phyloP scores from a whole-genome alignment of 805 yeast species.

The Teunomyces pallodes region DNA sequence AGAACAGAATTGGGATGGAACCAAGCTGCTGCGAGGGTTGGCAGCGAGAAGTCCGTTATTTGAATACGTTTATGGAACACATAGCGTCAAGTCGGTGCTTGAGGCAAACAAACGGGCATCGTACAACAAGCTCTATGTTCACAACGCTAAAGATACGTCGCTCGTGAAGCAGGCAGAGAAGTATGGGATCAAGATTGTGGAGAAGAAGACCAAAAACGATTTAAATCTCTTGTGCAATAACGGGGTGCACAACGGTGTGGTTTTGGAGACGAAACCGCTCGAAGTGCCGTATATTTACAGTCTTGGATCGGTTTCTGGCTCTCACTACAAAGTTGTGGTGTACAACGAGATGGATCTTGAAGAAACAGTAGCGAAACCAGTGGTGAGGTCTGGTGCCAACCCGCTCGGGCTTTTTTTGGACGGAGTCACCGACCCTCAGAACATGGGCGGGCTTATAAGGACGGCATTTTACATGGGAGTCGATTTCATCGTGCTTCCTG shows the following conservation, averaged over 20 bases:
- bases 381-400: constrained; percentile 10
- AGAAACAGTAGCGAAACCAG: constrained; percentile 10
- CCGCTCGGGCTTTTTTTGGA: constrained; percentile 79
- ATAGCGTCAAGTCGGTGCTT: constrained; percentile 72
- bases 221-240: constrained; percentile 59
- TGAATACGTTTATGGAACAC: constrained; percentile 76
- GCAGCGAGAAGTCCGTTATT: constrained; percentile 6
- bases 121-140: constrained; percentile 50
- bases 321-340: constrained; percentile 16
- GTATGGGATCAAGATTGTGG: constrained; percentile 35
- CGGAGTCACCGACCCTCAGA: constrained; percentile 83
- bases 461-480: constrained; percentile 81
- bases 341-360: constrained; percentile 17
- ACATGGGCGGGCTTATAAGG: constrained; percentile 78
- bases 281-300: constrained; percentile 25
- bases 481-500: constrained; percentile 71
- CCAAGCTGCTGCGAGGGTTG: too few species aligned
- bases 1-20: neutral
- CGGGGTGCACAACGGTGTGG: constrained; percentile 81
- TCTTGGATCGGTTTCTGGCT: constrained; percentile 20
- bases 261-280: constrained; percentile 62
- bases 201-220: constrained; percentile 44
- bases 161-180: constrained; percentile 47
- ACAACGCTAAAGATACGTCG: constrained; percentile 40
- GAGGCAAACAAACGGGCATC: constrained; percentile 51